Base-by-base conservation (phyloP, 2,329 filamentous ascomycete genomes). In the Neurospora sp. region DNA sequence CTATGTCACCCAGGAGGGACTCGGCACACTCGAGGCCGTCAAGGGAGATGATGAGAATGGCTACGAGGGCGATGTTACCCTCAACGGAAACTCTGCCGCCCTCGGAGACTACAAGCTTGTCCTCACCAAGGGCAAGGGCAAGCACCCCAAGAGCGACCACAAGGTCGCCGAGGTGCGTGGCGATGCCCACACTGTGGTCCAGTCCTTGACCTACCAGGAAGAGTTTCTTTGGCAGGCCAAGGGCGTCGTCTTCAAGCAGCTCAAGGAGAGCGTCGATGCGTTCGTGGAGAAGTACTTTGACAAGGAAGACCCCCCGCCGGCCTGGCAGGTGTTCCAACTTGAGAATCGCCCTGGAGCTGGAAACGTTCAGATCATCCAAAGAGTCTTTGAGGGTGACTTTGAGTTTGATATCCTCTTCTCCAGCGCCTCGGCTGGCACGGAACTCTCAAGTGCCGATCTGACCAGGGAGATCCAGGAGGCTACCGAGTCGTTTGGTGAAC, bases 321-420 rank as follows among this genome's bases (percentile, higher is more conserved):
- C 95, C 1, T 93, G 91, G 82, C 92, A 96, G 78, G 85, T 94
- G 0, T 97, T 96, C 79, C 92, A 92, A 7, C 84, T 98, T 69
- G 81, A 84, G 66, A 91, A 97, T 78, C 80, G 82, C 39, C 89
- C 91, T 2, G 88, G 86, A 5, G 76, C 80, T 13, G 95, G 93
- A 38, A 98, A 98, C 77, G 82, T 93, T 15, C 95, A 99, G 73
- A 82, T 97, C 52, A 85, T 98, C 17, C 93, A 99, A 80, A 97
- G 97, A 81, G 88, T 93, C 2, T 98, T 97, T 75, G 87, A 94
- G 75, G 95, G 96, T 1, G 80, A 90, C 1, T 99, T 98, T 76
- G 93, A 94, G 82, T 98, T 98, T 75, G 96, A 98, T 78, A 85
- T 98, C 68, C 84, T 98, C 67, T 97, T 93, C 82, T 93, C 92